A percentile compares a stretch with the other conserved stretches of the same genome.
Conservation (phyloP, 129 eudicot species). For the carrot (Daucus carota) region DH1_v3.0 NC_030386.2:39716001-39716500, state of each 20-base stretch:
- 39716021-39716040: constrained; percentile 12
- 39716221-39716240: constrained; percentile 23
- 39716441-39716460: neutral
- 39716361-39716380: neutral
- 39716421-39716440: neutral
- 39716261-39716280: constrained; percentile 17
- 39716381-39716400: neutral
- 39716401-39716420: constrained; percentile 4
- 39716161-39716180: constrained; percentile 12
- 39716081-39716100: constrained; percentile 19
- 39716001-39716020: constrained; percentile 4
- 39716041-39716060: constrained; percentile 4
- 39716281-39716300: constrained; percentile 24
- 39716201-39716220: constrained; percentile 17
- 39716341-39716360: neutral
- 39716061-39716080: no score
- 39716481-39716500: neutral
- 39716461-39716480: neutral
- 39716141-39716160: constrained; percentile 24
- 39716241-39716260: constrained; percentile 18
- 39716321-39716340: constrained; percentile 21
- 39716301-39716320: constrained; percentile 19
- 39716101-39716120: constrained; percentile 15
- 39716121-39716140: constrained; percentile 22
- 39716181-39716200: constrained; percentile 9